Evolutionary conservation across 78 protist species (phyloP).

Genomic region (Dictyostelium firmibasis): DNA sequence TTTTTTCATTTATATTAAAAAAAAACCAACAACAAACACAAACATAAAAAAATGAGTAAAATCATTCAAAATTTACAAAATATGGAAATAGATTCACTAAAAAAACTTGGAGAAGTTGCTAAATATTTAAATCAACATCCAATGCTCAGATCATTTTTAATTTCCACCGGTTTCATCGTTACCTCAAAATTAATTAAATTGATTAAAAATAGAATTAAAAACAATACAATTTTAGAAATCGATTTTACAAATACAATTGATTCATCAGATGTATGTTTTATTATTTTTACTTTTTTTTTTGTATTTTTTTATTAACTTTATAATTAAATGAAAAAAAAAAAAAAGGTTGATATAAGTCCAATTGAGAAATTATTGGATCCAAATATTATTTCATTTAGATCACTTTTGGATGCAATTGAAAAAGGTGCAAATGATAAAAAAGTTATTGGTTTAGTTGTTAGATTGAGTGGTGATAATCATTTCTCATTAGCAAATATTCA

Average conservation of each 20-base stretch:
- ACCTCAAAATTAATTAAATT: background rate
- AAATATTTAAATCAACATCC: background rate
- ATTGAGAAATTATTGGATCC: constrained; percentile 41
- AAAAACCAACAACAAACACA: background rate
- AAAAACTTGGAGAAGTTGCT: background rate
- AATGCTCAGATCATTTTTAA: background rate
- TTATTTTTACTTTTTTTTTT: background rate
- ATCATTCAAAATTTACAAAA: background rate
- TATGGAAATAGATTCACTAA: background rate
- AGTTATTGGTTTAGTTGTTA: constrained; percentile 10
- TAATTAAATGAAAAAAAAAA: background rate
- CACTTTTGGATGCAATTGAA: constrained; percentile 13
- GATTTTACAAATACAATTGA: background rate
- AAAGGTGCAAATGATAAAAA: constrained; percentile 27
- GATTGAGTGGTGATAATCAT: background rate
- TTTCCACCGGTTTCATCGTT: background rate
- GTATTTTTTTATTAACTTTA: background rate
- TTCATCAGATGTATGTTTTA: background rate
- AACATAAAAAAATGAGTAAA: background rate
- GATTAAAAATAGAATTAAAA: background rate
- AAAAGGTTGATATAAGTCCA: background rate
- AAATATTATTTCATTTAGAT: constrained; percentile 11
- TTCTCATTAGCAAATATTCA: constrained; percentile 24
- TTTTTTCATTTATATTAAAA: background rate
- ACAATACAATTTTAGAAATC: constrained; percentile 3